Evolutionary conservation across 306 rosid genomes (phyloP).

Genomic region (Cicer chorassanicum): DNA sequence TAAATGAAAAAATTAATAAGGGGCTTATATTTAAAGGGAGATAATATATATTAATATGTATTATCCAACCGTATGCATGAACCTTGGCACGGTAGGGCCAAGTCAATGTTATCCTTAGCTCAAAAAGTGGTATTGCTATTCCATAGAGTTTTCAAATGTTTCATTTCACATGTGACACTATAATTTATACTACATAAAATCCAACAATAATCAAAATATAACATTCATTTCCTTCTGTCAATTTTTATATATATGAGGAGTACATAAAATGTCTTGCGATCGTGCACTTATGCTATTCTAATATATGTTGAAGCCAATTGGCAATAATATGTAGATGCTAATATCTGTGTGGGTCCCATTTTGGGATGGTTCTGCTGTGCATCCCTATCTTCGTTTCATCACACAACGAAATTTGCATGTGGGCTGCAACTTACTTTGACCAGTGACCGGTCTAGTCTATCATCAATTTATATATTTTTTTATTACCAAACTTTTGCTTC

Average conservation of each 20-base stretch:
- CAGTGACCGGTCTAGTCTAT: constrained; percentile 43
- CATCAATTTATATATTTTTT: neutral
- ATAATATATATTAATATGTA: neutral
- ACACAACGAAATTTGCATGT: constrained; percentile 47
- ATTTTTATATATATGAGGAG: neutral
- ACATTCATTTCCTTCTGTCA: constrained; percentile 6
- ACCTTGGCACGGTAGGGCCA: constrained; percentile 41
- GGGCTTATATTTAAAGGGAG: too few species aligned
- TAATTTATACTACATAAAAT: neutral
- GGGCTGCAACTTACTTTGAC: constrained; percentile 54
- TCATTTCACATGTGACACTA: constrained; percentile 31
- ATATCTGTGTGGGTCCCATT: constrained; percentile 41
- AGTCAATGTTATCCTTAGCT: constrained; percentile 18
- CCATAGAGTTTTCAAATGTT: constrained; percentile 11
- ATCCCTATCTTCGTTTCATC: constrained; percentile 37
- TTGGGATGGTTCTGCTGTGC: constrained; percentile 15
- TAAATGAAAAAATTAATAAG: too few species aligned
- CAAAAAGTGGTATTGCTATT: constrained; percentile 9
- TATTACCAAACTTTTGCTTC: neutral
- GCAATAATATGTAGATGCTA: constrained; percentile 48
- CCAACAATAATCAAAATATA: neutral
- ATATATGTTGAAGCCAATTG: constrained; percentile 34
- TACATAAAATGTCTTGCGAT: constrained; percentile 1
- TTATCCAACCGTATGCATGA: constrained; percentile 28
- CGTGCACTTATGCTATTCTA: constrained; percentile 35